Conservation (phyloP, 2,329 filamentous ascomycete genomes). For the Scytalidium lignicola region DNA sequence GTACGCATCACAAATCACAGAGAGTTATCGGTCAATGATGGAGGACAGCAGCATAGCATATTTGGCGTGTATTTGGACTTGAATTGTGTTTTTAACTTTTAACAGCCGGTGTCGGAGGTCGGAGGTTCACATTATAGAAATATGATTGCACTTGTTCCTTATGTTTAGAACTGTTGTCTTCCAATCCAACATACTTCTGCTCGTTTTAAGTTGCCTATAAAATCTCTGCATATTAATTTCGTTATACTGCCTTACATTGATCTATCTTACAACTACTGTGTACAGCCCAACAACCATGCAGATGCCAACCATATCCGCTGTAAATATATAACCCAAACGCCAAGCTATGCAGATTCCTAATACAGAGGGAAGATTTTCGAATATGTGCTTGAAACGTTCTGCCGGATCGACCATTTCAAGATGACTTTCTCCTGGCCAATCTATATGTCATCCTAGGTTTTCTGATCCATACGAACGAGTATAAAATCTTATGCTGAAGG, state of each 20-base stretch:
- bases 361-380: slow-evolving; percentile 29
- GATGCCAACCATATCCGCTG: neutral
- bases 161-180: too few relatives aligned
- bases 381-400: slow-evolving; percentile 10
- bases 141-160: too few relatives aligned
- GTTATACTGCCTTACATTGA: neutral
- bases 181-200: neutral
- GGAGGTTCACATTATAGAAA: too few relatives aligned
- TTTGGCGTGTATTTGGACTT: neutral
- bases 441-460: slow-evolving; percentile 3
- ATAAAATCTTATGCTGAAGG: slow-evolving; percentile 3
- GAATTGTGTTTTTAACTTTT: neutral
- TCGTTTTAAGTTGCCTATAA: neutral
- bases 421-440: slow-evolving; percentile 1
- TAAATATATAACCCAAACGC: slow-evolving; percentile 25
- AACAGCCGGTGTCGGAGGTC: too few relatives aligned
- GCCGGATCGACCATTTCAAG: slow-evolving; percentile 6
- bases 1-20: neutral
- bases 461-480: slow-evolving; percentile 6
- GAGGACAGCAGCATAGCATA: neutral
- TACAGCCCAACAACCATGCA: neutral
- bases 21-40: neutral
- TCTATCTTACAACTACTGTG: neutral
- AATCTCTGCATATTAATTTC: neutral
- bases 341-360: slow-evolving; percentile 24